phyloP scores from a whole-genome alignment of 2,329 filamentous ascomycete genomes.

The Tetracladium maxilliforme region DNA sequence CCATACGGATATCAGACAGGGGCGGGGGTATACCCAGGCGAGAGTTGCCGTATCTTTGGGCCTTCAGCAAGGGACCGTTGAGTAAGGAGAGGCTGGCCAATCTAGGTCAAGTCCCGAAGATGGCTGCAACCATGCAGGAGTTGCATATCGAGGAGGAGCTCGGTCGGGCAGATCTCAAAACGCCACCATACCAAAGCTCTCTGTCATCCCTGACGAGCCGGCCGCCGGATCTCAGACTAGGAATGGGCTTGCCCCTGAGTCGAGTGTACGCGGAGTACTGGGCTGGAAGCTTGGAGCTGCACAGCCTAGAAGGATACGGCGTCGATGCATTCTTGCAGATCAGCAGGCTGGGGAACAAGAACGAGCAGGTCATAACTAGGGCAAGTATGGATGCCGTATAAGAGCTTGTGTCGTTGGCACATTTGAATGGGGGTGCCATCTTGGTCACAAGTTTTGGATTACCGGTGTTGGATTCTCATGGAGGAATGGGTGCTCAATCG shows the following conservation, averaged over 20 bases:
- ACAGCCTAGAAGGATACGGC: conserved; percentile 89
- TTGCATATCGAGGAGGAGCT: conserved; percentile 36
- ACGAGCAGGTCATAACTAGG: conserved; percentile 75
- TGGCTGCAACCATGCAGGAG: conserved; percentile 90
- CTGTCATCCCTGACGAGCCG: conserved; percentile 68
- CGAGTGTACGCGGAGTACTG: conserved; percentile 95
- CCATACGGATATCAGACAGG: conserved; percentile 89
- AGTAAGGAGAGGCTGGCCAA: conserved; percentile 69
- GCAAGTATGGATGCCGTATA: conserved; percentile 66
- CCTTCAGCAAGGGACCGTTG: conserved; percentile 84
- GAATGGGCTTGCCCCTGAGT: conserved; percentile 88
- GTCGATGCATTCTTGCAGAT: conserved; percentile 95
- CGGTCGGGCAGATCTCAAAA: background rate
- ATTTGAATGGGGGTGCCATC: background rate
- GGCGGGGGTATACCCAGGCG: conserved; percentile 83
- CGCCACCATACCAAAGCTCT: conserved; percentile 27
- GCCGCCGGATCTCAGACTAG: conserved; percentile 73
- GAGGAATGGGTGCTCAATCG: too few relatives aligned
- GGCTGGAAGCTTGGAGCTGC: conserved; percentile 82
- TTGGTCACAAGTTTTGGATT: conserved; percentile 2
- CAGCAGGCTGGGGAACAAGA: conserved; percentile 92
- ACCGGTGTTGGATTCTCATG: too few relatives aligned
- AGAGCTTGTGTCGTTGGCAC: conserved; percentile 6
- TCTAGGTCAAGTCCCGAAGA: conserved; percentile 70
- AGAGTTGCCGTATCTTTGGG: conserved; percentile 83